Evolutionary conservation across 129 eudicot genomes (phyloP), one percentile per base, ranked within the genome.

Genomic region (Flaveria ramosissima): DNA sequence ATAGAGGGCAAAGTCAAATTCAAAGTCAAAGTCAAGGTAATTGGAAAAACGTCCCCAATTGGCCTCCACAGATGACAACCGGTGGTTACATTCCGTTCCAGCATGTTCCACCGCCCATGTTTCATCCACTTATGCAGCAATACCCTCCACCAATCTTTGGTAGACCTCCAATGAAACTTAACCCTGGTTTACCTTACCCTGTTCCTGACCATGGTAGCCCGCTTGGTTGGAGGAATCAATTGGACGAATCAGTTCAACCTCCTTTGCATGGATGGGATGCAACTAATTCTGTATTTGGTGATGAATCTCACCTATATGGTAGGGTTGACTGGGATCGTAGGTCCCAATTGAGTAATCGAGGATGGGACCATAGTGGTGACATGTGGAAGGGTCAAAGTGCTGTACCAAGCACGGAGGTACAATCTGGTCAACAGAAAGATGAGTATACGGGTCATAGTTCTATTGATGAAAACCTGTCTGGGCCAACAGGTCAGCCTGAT

Each of bases 21-120:
- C 96, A 88, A 77, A 77, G 74, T 65, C 96, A 88, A 77, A 73
- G 78, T 69, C 96, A 88, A 77, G 78, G 78, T 66, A 77, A 88
- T 67, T 94, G 98, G 98, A 94, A 86, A 83, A 92, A 92, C 14
- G 78, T 87, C 16, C 93, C 97, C 16, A 91, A 67, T 64, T 91
- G 98, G 98, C 90, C 92, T 61, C 83, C 97, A 12, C 98, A 97
- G 2, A 77, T 94, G 84, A 70, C 89, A 56, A 81, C 83, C 64
- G 96, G 98, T 27, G 97, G 96, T 20, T 94, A 87, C 86, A 83
- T 91, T 67, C 98, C 96, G 16, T 94, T 91, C 77, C 98, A 85
- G 48, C 98, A 89, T 76, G 91, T 85, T 32, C 96, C 97, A 16
- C 91, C 96, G 24, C 97, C 96, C 10, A 90, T 89, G 72, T 89